Percentiles rank a stretch among this genome's conserved stretches.
phyloP scores from a whole-genome alignment of 768 basidiomycete genomes.

The Boletus subcaerulescens region DNA sequence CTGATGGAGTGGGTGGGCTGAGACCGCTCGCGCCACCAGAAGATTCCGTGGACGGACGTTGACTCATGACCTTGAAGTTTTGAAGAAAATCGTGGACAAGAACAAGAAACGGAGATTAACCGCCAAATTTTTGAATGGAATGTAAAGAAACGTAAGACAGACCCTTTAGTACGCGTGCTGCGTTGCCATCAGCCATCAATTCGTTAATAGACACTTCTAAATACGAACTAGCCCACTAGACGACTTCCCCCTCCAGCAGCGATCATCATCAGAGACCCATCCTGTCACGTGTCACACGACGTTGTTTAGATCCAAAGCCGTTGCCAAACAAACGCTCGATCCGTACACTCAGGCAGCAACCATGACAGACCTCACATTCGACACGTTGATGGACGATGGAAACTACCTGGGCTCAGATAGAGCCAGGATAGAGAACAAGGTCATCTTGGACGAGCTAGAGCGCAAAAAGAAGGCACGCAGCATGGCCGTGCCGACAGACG shows the following conservation, averaged over 20 bases:
- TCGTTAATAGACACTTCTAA: too few relatives aligned
- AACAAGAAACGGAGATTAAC: neutral
- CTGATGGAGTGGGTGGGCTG: constrained; percentile 15
- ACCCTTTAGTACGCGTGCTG: constrained; percentile 5
- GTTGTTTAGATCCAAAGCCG: constrained; percentile 33
- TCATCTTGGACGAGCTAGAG: constrained; percentile 93
- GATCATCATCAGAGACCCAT: too few relatives aligned
- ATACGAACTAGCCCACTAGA: neutral
- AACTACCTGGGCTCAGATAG: constrained; percentile 72
- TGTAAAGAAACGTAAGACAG: constrained; percentile 27
- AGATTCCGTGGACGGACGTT: constrained; percentile 30
- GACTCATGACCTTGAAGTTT: constrained; percentile 24
- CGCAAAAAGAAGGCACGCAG: constrained; percentile 92
- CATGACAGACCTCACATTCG: constrained; percentile 76
- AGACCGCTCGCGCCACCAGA: constrained; percentile 19
- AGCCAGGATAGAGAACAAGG: constrained; percentile 77
- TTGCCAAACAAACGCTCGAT: constrained; percentile 35
- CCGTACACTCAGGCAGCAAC: too few relatives aligned
- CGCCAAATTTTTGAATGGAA: constrained; percentile 15
- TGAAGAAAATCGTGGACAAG: constrained; percentile 4
- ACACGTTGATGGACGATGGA: constrained; percentile 76
- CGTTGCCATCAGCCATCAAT: neutral
- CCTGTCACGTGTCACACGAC: constrained; percentile 3
- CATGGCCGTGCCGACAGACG: constrained; percentile 96
- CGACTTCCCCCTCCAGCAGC: too few relatives aligned